Evolutionary conservation across 1,284 basidiomycete genomes (phyloP), one percentile per base, ranked within the genome.

Genomic region (Vanrija sp.): DNA sequence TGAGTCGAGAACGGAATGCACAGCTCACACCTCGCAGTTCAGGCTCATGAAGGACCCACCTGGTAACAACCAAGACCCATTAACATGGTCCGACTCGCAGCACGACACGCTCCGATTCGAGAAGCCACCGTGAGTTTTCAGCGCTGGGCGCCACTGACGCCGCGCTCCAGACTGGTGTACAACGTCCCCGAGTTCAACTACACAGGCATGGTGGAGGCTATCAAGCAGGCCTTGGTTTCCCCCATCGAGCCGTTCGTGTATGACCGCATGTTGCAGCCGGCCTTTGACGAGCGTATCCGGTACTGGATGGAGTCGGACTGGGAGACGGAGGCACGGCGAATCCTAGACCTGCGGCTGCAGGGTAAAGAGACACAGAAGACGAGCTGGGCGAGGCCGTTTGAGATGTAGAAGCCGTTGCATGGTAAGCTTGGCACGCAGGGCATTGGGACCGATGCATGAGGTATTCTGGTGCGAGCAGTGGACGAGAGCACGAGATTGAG

Each of bases 121-220:
- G n/a, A 45, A 54, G 15, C 62, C 64, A 14, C 64, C 64, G 49
- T 61, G 34, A 58, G 52, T 54, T 3, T 6, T 6, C 4, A 12
- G 4, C 10, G 10, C n/a, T 3, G 38, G 5, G 15, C 16, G 26
- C 39, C 14, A 43, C 28, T 18, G 16, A 14, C 15, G 10, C 28
- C 28, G 15, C 10, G 21, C 21, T 23, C 21, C 40, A 54, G 52
- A 43, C 52, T 53, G 23, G 65, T 66, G 38, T 68, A 68, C 54
- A 52, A 66, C 38, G 62, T 66, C 39, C 50, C 54, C 19, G 54
- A 58, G 45, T 46, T 48, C 53, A 59, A 68, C 54, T 58, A 60
- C 16, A 49, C 60, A 6, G 65, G 49, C 21, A 58, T 66, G 23
- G 42, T 62, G 5, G 44, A 26, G 16, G 66, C 66, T 0, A 49